Base-by-base conservation (phyloP, 768 basidiomycete genomes). In the Hysterangium stoloniferum region DNA sequence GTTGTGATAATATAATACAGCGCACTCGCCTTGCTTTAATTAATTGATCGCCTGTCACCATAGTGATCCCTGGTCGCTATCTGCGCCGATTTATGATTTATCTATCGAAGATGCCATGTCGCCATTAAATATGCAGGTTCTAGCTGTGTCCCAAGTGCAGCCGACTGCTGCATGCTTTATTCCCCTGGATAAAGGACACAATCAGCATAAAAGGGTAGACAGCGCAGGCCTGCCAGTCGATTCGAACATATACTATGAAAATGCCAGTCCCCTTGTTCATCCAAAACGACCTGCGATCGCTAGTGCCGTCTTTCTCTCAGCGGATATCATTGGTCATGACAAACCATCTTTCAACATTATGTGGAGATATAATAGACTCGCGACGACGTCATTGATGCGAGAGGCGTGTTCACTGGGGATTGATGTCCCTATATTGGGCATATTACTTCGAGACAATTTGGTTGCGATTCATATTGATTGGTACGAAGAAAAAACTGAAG, bases 401-500 rank as follows among this genome's bases (percentile, higher is more conserved):
- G 28, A 40, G 17, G 38, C 49, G n/a, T 35, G 33, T 17, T n/a
- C 49, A 17, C 32, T 51, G 8, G 24, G 36, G 1, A 43, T 51
- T 9, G 49, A 42, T 31, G 43, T 28, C 7, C 49, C 49, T 13
- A 25, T 51, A 6, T 32, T 51, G 7, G 49, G 49, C 2, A 31
- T 51, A 9, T 40, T 51, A 8, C 29, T 51, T 11, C 41, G 40
- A 3, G 27, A 25, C 11, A 51, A 31, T 19, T 28, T 27, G 11
- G 41, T 51, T 17, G 49, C 49, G 4, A 41, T 51, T 19, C 49
- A 51, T 31, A 27, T 51, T 41, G 49, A 51, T 42, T 51, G 49
- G 49, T 51, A 42, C 32, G 27, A 51, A 32, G 32, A 41, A 32
- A 27, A 41, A 7, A 13, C 40, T 24, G 40, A 31, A 13, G 22